Evolutionary conservation across 257 asterid genomes (phyloP).

Genomic region (Knoxia roxburghii): DNA sequence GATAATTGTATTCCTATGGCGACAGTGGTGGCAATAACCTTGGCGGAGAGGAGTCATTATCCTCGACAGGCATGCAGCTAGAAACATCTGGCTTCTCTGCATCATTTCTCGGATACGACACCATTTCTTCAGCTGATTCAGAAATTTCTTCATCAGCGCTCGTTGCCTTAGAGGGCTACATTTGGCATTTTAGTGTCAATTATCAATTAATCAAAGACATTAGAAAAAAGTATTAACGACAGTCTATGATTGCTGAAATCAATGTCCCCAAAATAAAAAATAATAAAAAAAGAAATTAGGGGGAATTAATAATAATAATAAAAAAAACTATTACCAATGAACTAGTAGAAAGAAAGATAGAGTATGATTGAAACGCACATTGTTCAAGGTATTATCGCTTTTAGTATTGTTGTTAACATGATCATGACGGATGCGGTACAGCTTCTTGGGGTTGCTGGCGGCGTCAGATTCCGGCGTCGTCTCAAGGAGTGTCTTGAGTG

Average conservation of each 20-base stretch:
- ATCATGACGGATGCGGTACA: conserved; percentile 40
- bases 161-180: conserved; percentile 54
- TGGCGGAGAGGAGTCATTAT: conserved; percentile 45
- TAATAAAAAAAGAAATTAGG: not conserved
- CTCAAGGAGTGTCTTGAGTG: conserved; percentile 81
- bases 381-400: conserved; percentile 28
- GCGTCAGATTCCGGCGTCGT: conserved; percentile 55
- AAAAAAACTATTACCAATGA: not conserved
- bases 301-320: not conserved
- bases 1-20: not conserved
- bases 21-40: conserved; percentile 41
- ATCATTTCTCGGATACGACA: conserved; percentile 35
- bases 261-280: not conserved
- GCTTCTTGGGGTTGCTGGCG: conserved; percentile 39
- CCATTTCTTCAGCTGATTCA: conserved; percentile 43
- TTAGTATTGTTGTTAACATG: conserved; percentile 16
- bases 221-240: conserved; percentile 7
- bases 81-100: conserved; percentile 43
- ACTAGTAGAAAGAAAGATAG: conserved; percentile 4
- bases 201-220: conserved; percentile 15
- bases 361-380: conserved; percentile 42
- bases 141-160: conserved; percentile 48
- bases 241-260: not conserved
- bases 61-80: conserved; percentile 37
- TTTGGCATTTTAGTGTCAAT: conserved; percentile 11